Conservation (phyloP, 768 basidiomycete species). For the Myochromella boudieri region DNA sequence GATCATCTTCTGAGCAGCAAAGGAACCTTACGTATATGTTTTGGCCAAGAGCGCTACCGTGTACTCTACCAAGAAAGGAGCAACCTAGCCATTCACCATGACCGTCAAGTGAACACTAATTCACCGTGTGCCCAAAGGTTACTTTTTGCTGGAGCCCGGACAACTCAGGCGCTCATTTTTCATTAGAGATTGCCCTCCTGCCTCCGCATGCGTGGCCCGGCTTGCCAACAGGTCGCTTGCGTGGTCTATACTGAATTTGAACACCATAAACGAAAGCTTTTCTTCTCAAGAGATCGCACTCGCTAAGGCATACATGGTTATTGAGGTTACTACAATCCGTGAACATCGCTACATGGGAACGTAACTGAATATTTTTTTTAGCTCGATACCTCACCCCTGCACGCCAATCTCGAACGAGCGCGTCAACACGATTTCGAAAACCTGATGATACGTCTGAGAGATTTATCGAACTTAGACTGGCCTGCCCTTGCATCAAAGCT, state of each 20-base stretch:
- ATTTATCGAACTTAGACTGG: background rate
- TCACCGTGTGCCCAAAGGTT: too few relatives aligned
- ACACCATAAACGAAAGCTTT: slow-evolving; percentile 2
- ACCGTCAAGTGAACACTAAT: too few relatives aligned
- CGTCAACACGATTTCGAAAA: slow-evolving; percentile 10
- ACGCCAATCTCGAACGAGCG: slow-evolving; percentile 11
- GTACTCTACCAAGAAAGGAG: too few relatives aligned
- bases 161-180: too few relatives aligned
- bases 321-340: too few relatives aligned
- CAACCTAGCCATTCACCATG: too few relatives aligned
- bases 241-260: slow-evolving; percentile 13
- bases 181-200: slow-evolving; percentile 8
- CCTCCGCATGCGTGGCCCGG: slow-evolving; percentile 8
- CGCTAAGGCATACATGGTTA: slow-evolving; percentile 3
- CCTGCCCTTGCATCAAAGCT: slow-evolving; percentile 9
- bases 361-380: background rate
- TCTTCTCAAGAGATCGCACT: slow-evolving; percentile 5
- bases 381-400: slow-evolving; percentile 10
- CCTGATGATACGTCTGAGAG: slow-evolving; percentile 5
- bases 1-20: too few relatives aligned
- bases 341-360: slow-evolving; percentile 13
- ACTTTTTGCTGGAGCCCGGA: too few relatives aligned
- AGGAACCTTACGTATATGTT: too few relatives aligned
- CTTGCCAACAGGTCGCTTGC: slow-evolving; percentile 12
- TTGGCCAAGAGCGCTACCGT: too few relatives aligned